These are phyloP conservation scores for Chlorella ohadii DNA, from an alignment of 139 green algal species.

Conservation along the genomic window DNA sequence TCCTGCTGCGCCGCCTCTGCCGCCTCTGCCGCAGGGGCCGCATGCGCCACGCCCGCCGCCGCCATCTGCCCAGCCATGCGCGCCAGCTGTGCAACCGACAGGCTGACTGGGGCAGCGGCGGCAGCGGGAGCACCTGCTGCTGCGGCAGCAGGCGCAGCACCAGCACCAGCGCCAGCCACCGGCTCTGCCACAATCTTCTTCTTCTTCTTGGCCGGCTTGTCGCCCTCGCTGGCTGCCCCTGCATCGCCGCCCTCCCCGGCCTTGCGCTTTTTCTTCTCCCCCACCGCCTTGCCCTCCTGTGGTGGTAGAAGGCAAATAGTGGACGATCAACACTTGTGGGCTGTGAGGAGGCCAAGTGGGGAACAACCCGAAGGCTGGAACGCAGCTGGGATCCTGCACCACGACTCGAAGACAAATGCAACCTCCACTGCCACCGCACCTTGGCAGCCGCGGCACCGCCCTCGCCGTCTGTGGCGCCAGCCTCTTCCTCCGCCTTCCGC, in stretches of 20 bases:
- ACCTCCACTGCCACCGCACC: neutral
- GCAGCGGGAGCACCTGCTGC: neutral
- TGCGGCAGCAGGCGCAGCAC: neutral
- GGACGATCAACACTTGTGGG: too few relatives aligned
- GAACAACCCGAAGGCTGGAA: neutral
- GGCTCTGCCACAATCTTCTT: neutral
- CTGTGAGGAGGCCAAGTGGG: too few relatives aligned
- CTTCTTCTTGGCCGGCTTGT: slow-evolving; percentile 23
- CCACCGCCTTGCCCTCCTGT: neutral
- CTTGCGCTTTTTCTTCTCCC: slow-evolving; percentile 29
- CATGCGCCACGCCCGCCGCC: neutral
- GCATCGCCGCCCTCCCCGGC: neutral
- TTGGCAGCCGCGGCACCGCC: neutral
- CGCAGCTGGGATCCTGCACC: neutral
- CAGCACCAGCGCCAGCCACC: too few relatives aligned
- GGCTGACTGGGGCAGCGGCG: neutral
- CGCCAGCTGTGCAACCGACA: slow-evolving; percentile 15
- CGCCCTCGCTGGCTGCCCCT: neutral
- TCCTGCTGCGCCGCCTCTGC: neutral
- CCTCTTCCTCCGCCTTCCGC: slow-evolving; percentile 17
- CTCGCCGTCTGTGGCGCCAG: neutral
- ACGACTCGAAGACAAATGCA: neutral
- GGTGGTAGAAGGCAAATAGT: neutral
- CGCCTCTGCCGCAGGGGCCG: neutral
- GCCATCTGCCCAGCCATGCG: slow-evolving; percentile 8